phyloP scores from a whole-genome alignment of 1,284 basidiomycete species.

The Trichosporon asahii region DNA sequence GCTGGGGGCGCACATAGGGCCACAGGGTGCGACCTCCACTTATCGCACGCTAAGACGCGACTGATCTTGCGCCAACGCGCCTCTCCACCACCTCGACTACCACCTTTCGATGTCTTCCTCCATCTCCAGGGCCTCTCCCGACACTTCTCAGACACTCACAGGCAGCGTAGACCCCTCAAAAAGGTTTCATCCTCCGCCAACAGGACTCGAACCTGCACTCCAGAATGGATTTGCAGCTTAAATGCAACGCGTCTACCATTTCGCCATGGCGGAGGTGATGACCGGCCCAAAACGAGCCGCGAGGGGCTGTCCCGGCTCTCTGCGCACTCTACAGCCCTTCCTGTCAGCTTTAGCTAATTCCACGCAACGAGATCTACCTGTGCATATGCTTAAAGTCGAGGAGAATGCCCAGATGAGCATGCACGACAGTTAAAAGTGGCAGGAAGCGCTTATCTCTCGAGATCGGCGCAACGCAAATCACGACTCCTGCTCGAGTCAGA shows the following conservation, averaged over 20 bases:
- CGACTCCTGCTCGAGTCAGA: background rate
- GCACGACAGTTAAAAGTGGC: background rate
- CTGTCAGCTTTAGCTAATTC: background rate
- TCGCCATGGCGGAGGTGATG: constrained; percentile 12
- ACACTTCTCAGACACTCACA: background rate
- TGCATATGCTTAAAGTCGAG: background rate
- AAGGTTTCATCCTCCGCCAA: constrained; percentile 15
- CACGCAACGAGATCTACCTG: background rate
- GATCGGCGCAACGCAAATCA: background rate
- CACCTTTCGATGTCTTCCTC: constrained; percentile 5
- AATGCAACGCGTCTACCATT: constrained; percentile 15
- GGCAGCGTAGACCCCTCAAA: constrained; percentile 6
- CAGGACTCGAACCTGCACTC: constrained; percentile 20
- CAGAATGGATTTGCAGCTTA: constrained; percentile 7
- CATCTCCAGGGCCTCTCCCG: background rate
- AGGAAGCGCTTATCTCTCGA: background rate
- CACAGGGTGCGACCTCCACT: background rate
- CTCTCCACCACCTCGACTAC: background rate
- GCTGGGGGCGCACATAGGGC: background rate
- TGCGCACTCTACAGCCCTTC: background rate
- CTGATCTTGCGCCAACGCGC: constrained; percentile 1
- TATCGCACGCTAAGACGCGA: background rate
- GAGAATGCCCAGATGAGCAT: background rate
- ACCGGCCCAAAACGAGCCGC: background rate
- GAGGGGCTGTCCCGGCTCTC: background rate